Conservation (phyloP, 108 stramenopile species). For the Nitzschia palea region DNA sequence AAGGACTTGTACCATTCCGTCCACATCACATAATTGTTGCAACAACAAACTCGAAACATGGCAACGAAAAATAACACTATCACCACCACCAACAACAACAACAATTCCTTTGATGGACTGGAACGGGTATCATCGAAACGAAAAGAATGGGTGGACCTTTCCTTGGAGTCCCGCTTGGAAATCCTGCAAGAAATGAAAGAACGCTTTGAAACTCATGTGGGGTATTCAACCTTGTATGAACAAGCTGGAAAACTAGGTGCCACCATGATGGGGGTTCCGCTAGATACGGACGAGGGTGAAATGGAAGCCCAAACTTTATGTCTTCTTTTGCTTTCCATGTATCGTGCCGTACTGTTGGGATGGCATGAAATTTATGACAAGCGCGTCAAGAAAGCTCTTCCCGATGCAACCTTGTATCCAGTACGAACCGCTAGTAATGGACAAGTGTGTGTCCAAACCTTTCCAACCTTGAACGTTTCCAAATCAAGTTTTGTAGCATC, state of each 20-base stretch:
- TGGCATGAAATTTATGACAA: neutral
- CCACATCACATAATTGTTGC: no score
- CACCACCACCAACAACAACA: neutral
- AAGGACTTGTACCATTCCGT: no score
- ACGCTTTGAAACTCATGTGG: neutral
- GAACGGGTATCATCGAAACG: constrained; percentile 8
- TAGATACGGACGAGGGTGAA: constrained; percentile 15
- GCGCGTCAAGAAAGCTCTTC: neutral
- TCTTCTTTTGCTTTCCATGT: neutral
- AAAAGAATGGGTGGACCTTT: constrained; percentile 15
- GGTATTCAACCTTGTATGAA: neutral
- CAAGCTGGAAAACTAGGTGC: neutral
- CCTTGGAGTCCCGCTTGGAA: neutral
- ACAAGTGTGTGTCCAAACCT: constrained; percentile 16
- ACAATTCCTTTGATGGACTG: neutral
- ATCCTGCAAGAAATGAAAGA: constrained; percentile 4
- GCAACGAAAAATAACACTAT: no score
- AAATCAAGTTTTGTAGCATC: neutral
- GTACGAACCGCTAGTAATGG: constrained; percentile 17
- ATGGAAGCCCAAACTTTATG: neutral
- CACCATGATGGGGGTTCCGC: constrained; percentile 15
- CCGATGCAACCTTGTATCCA: neutral
- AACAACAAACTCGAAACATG: no score
- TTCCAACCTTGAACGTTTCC: constrained; percentile 3
- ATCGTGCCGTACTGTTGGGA: neutral